Percentiles rank a stretch among this genome's conserved stretches.
Evolutionary conservation across 768 basidiomycete genomes (phyloP).

Genomic region (Glaciozyma martinii): DNA sequence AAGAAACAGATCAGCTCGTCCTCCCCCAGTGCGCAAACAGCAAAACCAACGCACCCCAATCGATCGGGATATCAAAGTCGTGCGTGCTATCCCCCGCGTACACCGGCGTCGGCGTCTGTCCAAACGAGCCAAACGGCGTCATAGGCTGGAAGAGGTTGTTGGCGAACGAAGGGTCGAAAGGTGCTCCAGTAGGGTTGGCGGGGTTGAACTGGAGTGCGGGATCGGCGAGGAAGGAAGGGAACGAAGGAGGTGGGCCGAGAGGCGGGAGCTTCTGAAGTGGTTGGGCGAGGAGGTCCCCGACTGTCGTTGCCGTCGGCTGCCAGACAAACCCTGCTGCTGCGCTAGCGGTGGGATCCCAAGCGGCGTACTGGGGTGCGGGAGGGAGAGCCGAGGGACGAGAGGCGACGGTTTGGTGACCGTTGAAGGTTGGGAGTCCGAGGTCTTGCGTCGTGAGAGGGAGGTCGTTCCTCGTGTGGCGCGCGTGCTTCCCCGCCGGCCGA

Average conservation of each 20-base stretch:
- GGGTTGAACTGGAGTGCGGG: too few species aligned
- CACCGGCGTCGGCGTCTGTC: too few species aligned
- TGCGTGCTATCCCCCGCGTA: too few species aligned
- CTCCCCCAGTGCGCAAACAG: too few species aligned
- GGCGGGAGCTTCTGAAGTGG: neutral
- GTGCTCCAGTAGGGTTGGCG: too few species aligned
- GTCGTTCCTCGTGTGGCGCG: neutral
- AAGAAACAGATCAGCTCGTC: too few species aligned
- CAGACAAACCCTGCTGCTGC: neutral
- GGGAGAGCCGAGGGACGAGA: neutral
- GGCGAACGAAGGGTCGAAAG: too few species aligned
- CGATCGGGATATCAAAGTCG: too few species aligned
- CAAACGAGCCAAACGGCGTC: too few species aligned
- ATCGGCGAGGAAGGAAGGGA: too few species aligned
- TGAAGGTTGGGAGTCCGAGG: slow-evolving; percentile 13
- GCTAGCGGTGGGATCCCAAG: neutral
- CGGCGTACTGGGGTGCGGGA: neutral
- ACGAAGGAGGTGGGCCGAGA: neutral
- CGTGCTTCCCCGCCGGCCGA: neutral
- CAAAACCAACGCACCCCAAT: too few species aligned
- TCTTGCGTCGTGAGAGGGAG: slow-evolving; percentile 26
- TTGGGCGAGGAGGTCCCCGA: neutral
- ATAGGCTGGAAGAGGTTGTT: too few species aligned
- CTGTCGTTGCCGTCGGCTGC: neutral
- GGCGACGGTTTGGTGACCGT: slow-evolving; percentile 18